Evolutionary conservation across 2,329 filamentous ascomycete species (phyloP).

Genomic region (Anthostomella pinea): DNA sequence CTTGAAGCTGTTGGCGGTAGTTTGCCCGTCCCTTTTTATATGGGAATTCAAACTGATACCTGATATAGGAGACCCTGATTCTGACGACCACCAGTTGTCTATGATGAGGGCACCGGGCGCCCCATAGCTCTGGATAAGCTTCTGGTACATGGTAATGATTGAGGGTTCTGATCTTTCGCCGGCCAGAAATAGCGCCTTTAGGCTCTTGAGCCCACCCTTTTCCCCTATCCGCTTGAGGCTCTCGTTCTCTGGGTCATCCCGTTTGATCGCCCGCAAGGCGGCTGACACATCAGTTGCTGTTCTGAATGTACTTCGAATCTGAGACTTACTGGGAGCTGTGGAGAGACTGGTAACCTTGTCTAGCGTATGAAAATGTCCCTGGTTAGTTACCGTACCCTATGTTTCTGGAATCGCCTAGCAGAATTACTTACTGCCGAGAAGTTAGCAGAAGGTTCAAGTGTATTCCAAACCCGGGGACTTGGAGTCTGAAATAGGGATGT

Average conservation of each 20-base stretch:
- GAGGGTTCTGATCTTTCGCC: constrained; percentile 87
- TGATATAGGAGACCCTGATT: constrained; percentile 57
- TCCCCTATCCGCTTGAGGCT: constrained; percentile 62
- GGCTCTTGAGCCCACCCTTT: constrained; percentile 66
- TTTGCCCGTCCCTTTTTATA: constrained; percentile 52
- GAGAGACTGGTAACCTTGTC: constrained; percentile 82
- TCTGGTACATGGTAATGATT: constrained; percentile 78
- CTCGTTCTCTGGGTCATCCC: constrained; percentile 75
- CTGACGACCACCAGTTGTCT: constrained; percentile 62
- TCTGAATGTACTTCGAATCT: background rate
- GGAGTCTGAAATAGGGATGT: too few relatives aligned
- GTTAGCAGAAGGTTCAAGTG: too few relatives aligned
- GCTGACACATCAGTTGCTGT: constrained; percentile 26
- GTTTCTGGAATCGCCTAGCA: too few relatives aligned
- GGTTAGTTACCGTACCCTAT: too few relatives aligned
- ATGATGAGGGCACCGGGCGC: constrained; percentile 58
- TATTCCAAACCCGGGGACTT: too few relatives aligned
- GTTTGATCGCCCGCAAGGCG: constrained; percentile 80
- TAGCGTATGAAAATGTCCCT: too few relatives aligned
- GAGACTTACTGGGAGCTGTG: constrained; percentile 68
- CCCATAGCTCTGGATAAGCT: constrained; percentile 64
- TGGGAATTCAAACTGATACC: constrained; percentile 55
- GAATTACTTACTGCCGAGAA: too few relatives aligned
- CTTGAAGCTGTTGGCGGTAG: constrained; percentile 36
- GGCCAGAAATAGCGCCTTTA: constrained; percentile 78